These are phyloP conservation scores for Osmanthus fragrans DNA, from an alignment of 257 asterid species.

Conservation along the genomic window DNA sequence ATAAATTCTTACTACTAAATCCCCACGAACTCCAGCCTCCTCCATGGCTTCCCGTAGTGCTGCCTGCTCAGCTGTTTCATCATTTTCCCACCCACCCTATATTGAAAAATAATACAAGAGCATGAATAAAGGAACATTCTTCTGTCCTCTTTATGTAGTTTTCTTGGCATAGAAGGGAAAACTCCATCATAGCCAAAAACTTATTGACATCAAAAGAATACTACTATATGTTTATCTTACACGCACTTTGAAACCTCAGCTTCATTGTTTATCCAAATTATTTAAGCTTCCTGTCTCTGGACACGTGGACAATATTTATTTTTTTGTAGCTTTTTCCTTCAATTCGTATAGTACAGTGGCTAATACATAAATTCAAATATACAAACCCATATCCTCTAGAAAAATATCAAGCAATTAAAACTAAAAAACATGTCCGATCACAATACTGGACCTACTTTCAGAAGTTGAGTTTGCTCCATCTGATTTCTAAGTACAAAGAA, in stretches of 20 bases:
- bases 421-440: background rate
- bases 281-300: constrained; percentile 1
- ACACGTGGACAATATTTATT: background rate
- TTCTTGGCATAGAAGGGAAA: background rate
- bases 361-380: background rate
- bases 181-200: background rate
- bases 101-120: constrained; percentile 12
- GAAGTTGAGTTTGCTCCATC: background rate
- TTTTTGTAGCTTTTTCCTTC: background rate
- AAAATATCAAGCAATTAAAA: no score
- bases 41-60: constrained; percentile 91
- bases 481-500: background rate
- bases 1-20: constrained; percentile 57
- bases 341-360: background rate
- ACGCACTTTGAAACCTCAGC: background rate
- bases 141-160: background rate
- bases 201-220: background rate
- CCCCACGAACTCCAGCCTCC: constrained; percentile 96
- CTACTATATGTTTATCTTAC: background rate
- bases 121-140: constrained; percentile 1
- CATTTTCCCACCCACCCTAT: constrained; percentile 98
- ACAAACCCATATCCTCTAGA: background rate
- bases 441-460: background rate
- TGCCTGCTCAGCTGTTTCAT: constrained; percentile 93
- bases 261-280: background rate